A percentile compares a stretch with the other conserved stretches of the same genome.
phyloP scores from a whole-genome alignment of 1,139 yeast species.

The Schwanniomyces etchellsii region DNA sequence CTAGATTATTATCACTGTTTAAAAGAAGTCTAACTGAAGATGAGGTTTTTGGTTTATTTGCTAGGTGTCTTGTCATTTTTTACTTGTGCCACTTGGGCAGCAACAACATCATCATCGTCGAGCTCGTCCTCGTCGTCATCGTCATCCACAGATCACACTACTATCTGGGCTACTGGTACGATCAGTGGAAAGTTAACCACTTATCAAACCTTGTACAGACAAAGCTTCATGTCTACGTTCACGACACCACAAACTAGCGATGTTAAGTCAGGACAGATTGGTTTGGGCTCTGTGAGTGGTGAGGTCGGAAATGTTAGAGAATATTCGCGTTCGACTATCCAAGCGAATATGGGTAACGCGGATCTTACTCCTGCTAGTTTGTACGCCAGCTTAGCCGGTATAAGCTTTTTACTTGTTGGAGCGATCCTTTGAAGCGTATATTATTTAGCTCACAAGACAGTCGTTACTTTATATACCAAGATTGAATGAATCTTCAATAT shows the following conservation, averaged over 20 bases:
- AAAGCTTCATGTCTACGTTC: conserved; percentile 24
- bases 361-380: conserved; percentile 4
- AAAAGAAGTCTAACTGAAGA: too few species aligned
- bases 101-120: background rate
- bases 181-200: conserved; percentile 23
- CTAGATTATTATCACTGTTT: too few species aligned
- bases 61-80: conserved; percentile 4
- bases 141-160: conserved; percentile 14
- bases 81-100: too few species aligned
- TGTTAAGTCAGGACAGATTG: conserved; percentile 26
- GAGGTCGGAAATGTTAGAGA: conserved; percentile 29
- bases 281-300: conserved; percentile 32
- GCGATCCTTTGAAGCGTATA: conserved; percentile 7
- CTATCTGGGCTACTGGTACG: conserved; percentile 35
- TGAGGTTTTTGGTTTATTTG: conserved; percentile 4
- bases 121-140: too few species aligned
- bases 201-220: conserved; percentile 24
- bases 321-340: conserved; percentile 26
- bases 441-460: too few species aligned
- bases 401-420: conserved; percentile 10
- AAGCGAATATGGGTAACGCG: conserved; percentile 3
- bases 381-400: conserved; percentile 12
- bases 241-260: conserved; percentile 15
- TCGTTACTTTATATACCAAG: too few species aligned
- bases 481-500: too few species aligned